A percentile compares a stretch with the other conserved stretches of the same genome.
These are phyloP conservation scores for Liriodendron chinense DNA, from an alignment of 164 flowering plant species.

Conservation along the genomic window DNA sequence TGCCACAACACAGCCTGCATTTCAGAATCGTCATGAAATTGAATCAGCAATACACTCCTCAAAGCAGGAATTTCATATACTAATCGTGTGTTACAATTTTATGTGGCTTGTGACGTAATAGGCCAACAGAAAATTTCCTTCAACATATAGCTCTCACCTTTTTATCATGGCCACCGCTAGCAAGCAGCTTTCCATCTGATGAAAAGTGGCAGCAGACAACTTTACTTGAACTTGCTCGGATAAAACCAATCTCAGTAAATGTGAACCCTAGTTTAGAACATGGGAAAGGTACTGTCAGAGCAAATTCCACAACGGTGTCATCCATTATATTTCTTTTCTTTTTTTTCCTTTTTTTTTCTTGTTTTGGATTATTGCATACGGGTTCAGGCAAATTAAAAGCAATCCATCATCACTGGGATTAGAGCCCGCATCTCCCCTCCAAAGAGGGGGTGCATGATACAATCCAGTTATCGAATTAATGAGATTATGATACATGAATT, in stretches of 20 bases:
- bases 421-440: too few relatives aligned
- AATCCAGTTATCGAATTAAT: too few relatives aligned
- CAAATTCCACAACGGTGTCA: neutral
- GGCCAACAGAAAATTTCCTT: neutral
- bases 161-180: slow-evolving; percentile 94
- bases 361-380: too few relatives aligned
- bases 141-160: slow-evolving; percentile 32
- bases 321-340: too few relatives aligned
- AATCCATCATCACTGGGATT: too few relatives aligned
- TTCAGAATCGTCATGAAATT: slow-evolving; percentile 12
- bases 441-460: too few relatives aligned
- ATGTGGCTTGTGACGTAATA: neutral
- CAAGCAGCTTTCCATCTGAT: slow-evolving; percentile 94
- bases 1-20: slow-evolving; percentile 75
- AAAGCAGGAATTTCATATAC: neutral
- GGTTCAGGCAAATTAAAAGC: too few relatives aligned
- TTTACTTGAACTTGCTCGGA: slow-evolving; percentile 77
- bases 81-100: neutral
- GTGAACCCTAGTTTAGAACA: slow-evolving; percentile 52
- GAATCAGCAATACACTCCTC: neutral
- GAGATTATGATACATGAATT: too few relatives aligned
- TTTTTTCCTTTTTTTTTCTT: too few relatives aligned
- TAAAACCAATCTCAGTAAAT: slow-evolving; percentile 58
- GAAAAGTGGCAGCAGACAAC: slow-evolving; percentile 93
- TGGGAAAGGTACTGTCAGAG: slow-evolving; percentile 3